Evolutionary conservation across 106 monocot species (phyloP), one percentile per base, ranked within the genome.

Genomic region (Dendrobium catenatum): DNA sequence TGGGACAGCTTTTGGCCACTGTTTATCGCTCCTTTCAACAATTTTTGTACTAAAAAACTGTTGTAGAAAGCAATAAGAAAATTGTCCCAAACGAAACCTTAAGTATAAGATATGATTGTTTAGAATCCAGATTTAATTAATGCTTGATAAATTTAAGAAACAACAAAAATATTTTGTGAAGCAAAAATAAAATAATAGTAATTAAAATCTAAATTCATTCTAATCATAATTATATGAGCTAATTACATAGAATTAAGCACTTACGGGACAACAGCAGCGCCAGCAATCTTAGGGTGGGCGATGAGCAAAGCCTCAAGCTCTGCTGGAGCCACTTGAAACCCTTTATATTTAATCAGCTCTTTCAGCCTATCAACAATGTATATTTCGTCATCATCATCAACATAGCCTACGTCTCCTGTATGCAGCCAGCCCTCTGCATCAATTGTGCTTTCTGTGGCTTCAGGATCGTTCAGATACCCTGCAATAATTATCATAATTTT

Each of bases 291-390:
- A 67, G 88, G 82, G 76, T 88, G 86, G 19, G 85, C 26, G 19
- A 88, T 85, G 55, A 90, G 90, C 80, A 90, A 42, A 0, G 88
- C 84, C 54, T 90, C 90, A 15, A 90, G 82, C 86, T 90, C 90
- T 5, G 90, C 90, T 3, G 90, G 90, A 13, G 90, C 84, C 6
- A 90, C 90, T 84, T 90, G 90, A 77, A 88, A 90, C 0, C 88
- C 90, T 72, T 95, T 95, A 84, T 90, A 92, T 77, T 95, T 95
- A 80, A 95, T 95, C 31, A 95, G 82, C 83, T 95, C 95, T 80
- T 95, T 95, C 29, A 95, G 88, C 64, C 95, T 31, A 67, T 95
- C 95, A 5, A 95, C 90, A 51, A 95, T 95, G 92, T 90, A 95
- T 55, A 95, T 87, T 80, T 95, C 90, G 24, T 92, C 95, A 58